Evolutionary conservation across 306 rosid species (phyloP).

Genomic region (Pterocarpus santalinus): DNA sequence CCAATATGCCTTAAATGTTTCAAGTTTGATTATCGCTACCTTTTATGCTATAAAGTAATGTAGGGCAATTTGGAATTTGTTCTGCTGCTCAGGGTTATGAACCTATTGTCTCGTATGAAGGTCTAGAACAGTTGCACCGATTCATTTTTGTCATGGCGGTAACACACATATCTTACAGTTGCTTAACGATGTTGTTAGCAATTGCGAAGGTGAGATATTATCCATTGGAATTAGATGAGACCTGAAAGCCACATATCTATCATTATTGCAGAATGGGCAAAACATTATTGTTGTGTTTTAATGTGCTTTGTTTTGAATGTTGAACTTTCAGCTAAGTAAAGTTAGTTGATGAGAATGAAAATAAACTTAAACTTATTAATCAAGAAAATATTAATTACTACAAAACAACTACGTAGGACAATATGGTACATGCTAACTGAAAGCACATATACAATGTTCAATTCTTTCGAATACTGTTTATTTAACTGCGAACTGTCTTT

Average conservation of each 20-base stretch:
- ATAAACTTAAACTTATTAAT: no score
- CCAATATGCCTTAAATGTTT: not conserved
- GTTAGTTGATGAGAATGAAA: no score
- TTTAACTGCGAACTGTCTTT: no score
- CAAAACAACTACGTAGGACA: no score
- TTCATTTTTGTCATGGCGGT: constrained; percentile 86
- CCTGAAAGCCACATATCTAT: not conserved
- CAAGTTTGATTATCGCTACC: not conserved
- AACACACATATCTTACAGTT: constrained; percentile 79
- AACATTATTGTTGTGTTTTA: no score
- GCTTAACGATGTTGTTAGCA: constrained; percentile 81
- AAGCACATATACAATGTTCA: no score
- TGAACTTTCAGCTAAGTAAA: no score
- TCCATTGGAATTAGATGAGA: not conserved
- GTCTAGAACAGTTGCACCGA: constrained; percentile 85
- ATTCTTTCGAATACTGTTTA: no score
- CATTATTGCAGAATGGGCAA: no score
- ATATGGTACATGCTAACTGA: no score
- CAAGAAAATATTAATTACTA: no score
- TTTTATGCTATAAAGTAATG: constrained; percentile 9
- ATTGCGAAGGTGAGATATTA: constrained; percentile 68
- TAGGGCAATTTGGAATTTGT: constrained; percentile 21
- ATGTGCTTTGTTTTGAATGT: no score
- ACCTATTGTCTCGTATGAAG: constrained; percentile 79
- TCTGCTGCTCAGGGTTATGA: constrained; percentile 67